Evolutionary conservation across 306 rosid genomes (phyloP), one percentile per base, ranked within the genome.

Genomic region (Prunus fruticosa): DNA sequence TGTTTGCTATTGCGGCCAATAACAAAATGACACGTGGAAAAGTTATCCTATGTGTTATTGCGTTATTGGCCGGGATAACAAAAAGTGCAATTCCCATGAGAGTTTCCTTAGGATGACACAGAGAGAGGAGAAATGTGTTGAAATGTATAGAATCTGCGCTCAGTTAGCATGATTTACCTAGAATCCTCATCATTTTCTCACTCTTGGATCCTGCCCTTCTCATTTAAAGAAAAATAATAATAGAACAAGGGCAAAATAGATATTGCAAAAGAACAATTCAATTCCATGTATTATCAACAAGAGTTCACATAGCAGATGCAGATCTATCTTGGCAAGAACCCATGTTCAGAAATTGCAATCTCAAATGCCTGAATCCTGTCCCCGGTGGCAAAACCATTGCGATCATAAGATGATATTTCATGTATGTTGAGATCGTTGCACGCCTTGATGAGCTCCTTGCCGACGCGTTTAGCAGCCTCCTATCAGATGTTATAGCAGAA

Each of bases 391-490:
- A 86, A 73, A 38, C 98, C 97, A 27, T 95, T 92, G 83, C 92
- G 87, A 71, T 92, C 97, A 45, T 92, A 95, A 41, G 75, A 78
- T 28, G 93, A 92, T 79, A 95, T 84, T 81, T 95, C 97, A 20
- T 83, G 71, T 75, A 92, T 83, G 27, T 85, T 77, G 19, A 89
- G 95, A 76, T 84, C 90, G 77, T 58, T 75, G 46, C 97, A 92
- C n/a, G 88, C 85, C 80, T 88, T 85, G 70, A 92, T 74, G 64
- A 92, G 91, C 69, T 86, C 93, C 82, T 92, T 90, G 49, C 98
- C 93, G 71, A 90, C 93, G 47, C 80, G 91, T 58, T 85, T 82
- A 62, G 97, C 97, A 41, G 97, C 95, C 80, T 90, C 97, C 97
- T 91, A 58, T 68, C 47, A 75, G 8, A 53, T 20, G 53, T 57